Percentiles rank a stretch among this genome's conserved stretches.
Conservation (phyloP, 208 protist genomes). For the Naegleria gruberi region DNA sequence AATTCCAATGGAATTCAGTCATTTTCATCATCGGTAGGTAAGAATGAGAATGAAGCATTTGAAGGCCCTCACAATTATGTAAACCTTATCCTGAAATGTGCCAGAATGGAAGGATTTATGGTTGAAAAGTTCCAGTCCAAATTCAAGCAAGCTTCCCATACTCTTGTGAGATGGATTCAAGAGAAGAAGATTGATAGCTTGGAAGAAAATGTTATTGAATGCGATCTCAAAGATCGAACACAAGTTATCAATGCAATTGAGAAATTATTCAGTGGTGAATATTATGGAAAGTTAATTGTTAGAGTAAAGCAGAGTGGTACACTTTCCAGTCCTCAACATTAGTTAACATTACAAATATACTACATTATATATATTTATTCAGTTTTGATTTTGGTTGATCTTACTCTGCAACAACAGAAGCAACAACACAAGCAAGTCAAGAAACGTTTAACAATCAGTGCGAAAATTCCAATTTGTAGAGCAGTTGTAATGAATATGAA, state of each 20-base stretch:
- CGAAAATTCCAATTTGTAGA: too few relatives aligned
- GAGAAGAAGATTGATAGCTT: not conserved
- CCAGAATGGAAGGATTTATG: not conserved
- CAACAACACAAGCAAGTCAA: too few relatives aligned
- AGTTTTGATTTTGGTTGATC: too few relatives aligned
- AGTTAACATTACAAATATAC: too few relatives aligned
- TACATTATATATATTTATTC: too few relatives aligned
- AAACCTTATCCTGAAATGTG: not conserved
- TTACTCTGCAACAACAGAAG: too few relatives aligned
- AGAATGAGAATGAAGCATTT: too few relatives aligned
- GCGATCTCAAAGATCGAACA: not conserved
- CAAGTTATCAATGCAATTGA: not conserved
- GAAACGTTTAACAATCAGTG: too few relatives aligned
- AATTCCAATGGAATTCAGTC: not conserved
- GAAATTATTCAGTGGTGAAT: not conserved
- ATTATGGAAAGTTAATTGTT: not conserved
- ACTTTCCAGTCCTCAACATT: too few relatives aligned
- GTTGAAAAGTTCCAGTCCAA: not conserved
- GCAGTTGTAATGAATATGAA: too few relatives aligned
- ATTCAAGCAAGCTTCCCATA: not conserved
- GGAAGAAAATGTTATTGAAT: not conserved
- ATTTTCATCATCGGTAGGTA: not conserved
- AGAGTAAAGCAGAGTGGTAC: not conserved
- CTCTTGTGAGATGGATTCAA: not conserved
- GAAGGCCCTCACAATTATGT: not conserved